Evolutionary conservation across 2,329 filamentous ascomycete genomes (phyloP).

Genomic region (Parafenestella ontariensis): DNA sequence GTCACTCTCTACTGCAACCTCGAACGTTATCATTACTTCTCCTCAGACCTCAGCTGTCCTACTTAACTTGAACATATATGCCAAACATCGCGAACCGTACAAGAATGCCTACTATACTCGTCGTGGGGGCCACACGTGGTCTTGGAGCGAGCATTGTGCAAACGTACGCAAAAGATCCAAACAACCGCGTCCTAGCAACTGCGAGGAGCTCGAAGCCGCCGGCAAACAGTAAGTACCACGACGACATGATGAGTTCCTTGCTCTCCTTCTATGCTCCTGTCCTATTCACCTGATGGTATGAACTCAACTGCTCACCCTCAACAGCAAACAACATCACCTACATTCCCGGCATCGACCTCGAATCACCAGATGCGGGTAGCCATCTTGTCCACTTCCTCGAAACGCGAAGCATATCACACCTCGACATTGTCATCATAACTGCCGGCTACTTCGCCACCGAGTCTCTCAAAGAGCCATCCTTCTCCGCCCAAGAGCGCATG

Average conservation of each 20-base stretch:
- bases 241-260: neutral
- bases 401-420: slow-evolving; percentile 49
- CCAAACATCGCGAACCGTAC: neutral
- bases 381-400: slow-evolving; percentile 57
- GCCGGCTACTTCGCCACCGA: slow-evolving; percentile 75
- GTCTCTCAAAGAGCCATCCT: slow-evolving; percentile 68
- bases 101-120: slow-evolving; percentile 57
- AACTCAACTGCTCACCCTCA: neutral
- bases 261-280: neutral
- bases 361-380: slow-evolving; percentile 30
- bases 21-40: neutral
- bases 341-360: slow-evolving; percentile 66
- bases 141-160: slow-evolving; percentile 68
- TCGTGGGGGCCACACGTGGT: slow-evolving; percentile 73
- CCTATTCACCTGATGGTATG: neutral
- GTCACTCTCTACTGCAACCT: neutral
- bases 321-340: slow-evolving; percentile 58
- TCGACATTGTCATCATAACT: slow-evolving; percentile 65
- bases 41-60: neutral
- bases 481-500: slow-evolving; percentile 72
- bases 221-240: slow-evolving; percentile 30
- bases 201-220: slow-evolving; percentile 59
- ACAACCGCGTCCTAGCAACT: slow-evolving; percentile 66
- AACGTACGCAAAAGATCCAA: slow-evolving; percentile 58
- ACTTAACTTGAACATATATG: neutral